Percentiles rank a stretch among this genome's conserved stretches.
Evolutionary conservation across 1,284 basidiomycete genomes (phyloP).

Genomic region (Malassezia slooffiae): DNA sequence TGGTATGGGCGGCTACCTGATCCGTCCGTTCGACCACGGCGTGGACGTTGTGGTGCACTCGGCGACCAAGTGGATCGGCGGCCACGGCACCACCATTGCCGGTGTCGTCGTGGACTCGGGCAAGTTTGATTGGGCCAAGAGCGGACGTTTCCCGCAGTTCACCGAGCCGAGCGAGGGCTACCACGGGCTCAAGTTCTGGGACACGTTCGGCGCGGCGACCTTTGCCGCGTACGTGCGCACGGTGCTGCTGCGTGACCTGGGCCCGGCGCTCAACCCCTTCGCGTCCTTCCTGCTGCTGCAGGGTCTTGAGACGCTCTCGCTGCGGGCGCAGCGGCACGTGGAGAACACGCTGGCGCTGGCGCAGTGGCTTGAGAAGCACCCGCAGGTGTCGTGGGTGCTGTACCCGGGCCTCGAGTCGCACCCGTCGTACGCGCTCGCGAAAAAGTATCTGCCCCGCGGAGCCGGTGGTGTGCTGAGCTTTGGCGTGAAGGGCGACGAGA

Average conservation of each 20-base stretch:
- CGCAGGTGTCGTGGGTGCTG: slow-evolving; percentile 66
- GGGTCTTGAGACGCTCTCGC: slow-evolving; percentile 72
- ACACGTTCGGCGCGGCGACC: slow-evolving; percentile 63
- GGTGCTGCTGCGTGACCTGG: slow-evolving; percentile 67
- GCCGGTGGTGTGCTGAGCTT: slow-evolving; percentile 73
- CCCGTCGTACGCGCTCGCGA: slow-evolving; percentile 56
- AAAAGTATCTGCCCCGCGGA: slow-evolving; percentile 47
- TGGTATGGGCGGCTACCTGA: slow-evolving; percentile 67
- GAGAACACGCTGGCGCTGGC: slow-evolving; percentile 67
- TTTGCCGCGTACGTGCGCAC: slow-evolving; percentile 65
- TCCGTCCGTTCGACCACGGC: slow-evolving; percentile 65
- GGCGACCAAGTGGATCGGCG: slow-evolving; percentile 83
- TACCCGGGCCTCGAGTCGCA: slow-evolving; percentile 66
- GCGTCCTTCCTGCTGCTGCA: slow-evolving; percentile 71
- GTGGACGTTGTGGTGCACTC: slow-evolving; percentile 79
- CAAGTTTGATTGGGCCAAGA: slow-evolving; percentile 69
- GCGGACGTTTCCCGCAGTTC: slow-evolving; percentile 68
- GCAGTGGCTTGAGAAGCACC: slow-evolving; percentile 61
- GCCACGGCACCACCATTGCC: slow-evolving; percentile 75
- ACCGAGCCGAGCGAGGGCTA: slow-evolving; percentile 72
- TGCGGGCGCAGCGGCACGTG: slow-evolving; percentile 65
- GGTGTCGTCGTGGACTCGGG: slow-evolving; percentile 73
- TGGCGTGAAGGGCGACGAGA: slow-evolving; percentile 61
- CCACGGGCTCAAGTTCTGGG: slow-evolving; percentile 55
- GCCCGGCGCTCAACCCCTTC: slow-evolving; percentile 66